phyloP scores from a whole-genome alignment of 1,284 basidiomycete species.

The Cryptococcus amylolentus region DNA sequence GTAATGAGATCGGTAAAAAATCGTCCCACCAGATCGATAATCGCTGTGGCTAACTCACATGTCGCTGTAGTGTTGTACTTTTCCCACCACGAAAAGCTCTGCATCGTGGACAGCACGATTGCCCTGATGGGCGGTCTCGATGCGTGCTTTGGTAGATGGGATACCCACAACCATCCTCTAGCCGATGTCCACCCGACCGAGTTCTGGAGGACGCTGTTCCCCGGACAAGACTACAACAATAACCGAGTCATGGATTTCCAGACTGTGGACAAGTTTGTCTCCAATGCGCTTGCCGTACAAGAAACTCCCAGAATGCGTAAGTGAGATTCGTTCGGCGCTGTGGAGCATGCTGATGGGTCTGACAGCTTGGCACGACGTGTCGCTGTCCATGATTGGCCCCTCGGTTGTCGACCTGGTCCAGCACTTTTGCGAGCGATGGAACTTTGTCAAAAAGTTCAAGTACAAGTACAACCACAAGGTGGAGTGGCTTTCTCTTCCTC shows the following conservation, averaged over 20 bases:
- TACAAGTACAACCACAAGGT: constrained; percentile 55
- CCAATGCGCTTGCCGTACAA: constrained; percentile 66
- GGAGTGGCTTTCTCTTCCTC: constrained; percentile 80
- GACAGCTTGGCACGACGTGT: constrained; percentile 51
- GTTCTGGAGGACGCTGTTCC: constrained; percentile 76
- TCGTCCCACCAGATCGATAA: no score
- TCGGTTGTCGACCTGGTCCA: constrained; percentile 83
- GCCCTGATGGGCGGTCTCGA: constrained; percentile 72
- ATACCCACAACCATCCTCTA: constrained; percentile 72
- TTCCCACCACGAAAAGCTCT: constrained; percentile 54
- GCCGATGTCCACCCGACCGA: constrained; percentile 86
- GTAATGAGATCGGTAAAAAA: constrained; percentile 53
- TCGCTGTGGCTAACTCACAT: no score
- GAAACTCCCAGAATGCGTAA: constrained; percentile 60
- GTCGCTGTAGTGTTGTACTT: no score
- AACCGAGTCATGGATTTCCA: constrained; percentile 54
- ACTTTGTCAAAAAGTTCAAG: constrained; percentile 49
- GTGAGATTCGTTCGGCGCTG: constrained; percentile 7
- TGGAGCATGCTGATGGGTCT: constrained; percentile 1
- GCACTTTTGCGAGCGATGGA: constrained; percentile 73
- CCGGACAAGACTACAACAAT: constrained; percentile 88
- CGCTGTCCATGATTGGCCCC: constrained; percentile 75
- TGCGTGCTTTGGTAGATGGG: constrained; percentile 93
- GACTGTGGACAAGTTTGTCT: constrained; percentile 72
- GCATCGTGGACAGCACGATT: constrained; percentile 74